phyloP scores from a whole-genome alignment of 2,329 filamentous ascomycete species.

The Pseudogymnoascus sp. region DNA sequence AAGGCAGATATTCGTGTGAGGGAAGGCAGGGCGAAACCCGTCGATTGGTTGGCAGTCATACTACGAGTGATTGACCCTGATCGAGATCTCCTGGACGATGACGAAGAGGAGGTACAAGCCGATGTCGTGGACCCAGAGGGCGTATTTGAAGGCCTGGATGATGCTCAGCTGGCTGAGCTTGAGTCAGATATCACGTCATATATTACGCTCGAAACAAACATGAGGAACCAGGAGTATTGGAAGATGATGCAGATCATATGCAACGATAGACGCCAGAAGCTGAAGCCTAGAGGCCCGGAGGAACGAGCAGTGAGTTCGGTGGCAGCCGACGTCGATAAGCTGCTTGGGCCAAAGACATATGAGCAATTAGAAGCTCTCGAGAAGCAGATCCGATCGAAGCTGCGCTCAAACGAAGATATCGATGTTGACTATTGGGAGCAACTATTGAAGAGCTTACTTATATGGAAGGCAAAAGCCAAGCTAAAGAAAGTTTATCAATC shows the following conservation, averaged over 20 bases:
- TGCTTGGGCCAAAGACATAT: constrained; percentile 77
- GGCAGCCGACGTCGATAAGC: constrained; percentile 76
- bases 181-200: constrained; percentile 79
- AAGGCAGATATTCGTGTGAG: constrained; percentile 93
- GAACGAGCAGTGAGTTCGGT: constrained; percentile 76
- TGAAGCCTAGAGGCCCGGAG: constrained; percentile 50
- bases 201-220: constrained; percentile 69
- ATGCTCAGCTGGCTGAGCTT: constrained; percentile 63
- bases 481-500: constrained; percentile 70
- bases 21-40: constrained; percentile 81
- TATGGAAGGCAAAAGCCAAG: constrained; percentile 89
- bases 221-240: constrained; percentile 82
- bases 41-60: constrained; percentile 90
- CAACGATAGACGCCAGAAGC: constrained; percentile 63
- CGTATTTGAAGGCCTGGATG: constrained; percentile 67
- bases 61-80: constrained; percentile 81
- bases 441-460: constrained; percentile 70
- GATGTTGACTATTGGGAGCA: constrained; percentile 98
- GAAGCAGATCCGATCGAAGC: constrained; percentile 76
- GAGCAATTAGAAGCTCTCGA: constrained; percentile 84
- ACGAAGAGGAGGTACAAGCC: constrained; percentile 65
- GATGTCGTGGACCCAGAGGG: constrained; percentile 72
- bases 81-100: constrained; percentile 78
- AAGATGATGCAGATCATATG: constrained; percentile 81
- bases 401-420: constrained; percentile 82